A percentile compares a stretch with the other conserved stretches of the same genome.
phyloP scores from a whole-genome alignment of 305 asterid genomes.

The Euphrasia arctica region DNA sequence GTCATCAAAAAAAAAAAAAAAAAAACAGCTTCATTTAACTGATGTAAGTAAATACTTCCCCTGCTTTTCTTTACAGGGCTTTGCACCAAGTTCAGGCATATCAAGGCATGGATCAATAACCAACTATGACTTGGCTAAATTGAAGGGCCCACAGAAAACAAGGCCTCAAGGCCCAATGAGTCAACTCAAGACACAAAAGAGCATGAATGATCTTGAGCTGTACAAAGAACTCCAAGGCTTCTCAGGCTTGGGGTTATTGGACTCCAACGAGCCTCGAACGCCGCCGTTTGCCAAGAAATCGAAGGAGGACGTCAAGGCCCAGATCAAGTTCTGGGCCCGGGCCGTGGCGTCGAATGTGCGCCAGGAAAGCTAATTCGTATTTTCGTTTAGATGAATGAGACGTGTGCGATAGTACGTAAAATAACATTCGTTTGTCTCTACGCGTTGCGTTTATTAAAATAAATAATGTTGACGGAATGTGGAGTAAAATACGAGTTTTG shows the following conservation, averaged over 20 bases:
- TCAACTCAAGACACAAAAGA: conserved; percentile 35
- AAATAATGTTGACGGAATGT: neutral
- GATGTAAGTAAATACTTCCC: neutral
- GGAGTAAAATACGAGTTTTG: neutral
- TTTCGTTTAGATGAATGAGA: neutral
- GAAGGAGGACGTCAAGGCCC: conserved; percentile 56
- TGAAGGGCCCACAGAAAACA: conserved; percentile 24
- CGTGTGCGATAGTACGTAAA: neutral
- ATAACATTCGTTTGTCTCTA: neutral
- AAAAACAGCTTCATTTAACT: neutral
- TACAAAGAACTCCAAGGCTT: conserved; percentile 30
- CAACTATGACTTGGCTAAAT: conserved; percentile 30
- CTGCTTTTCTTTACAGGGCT: conserved; percentile 28
- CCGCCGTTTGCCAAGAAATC: conserved; percentile 22
- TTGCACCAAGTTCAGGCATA: conserved; percentile 26
- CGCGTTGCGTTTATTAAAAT: neutral
- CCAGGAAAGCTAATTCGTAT: conserved; percentile 32
- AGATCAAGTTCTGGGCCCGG: conserved; percentile 79
- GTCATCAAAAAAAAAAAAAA: no score
- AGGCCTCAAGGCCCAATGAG: conserved; percentile 25
- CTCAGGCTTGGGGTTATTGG: conserved; percentile 33
- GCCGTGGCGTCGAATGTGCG: conserved; percentile 76
- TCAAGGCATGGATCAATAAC: conserved; percentile 30
- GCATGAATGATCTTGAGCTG: conserved; percentile 33
- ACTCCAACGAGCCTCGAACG: neutral